Conservation (phyloP, 2,329 filamentous ascomycete species). For the Mycosphaerelloides madeirae region DNA sequence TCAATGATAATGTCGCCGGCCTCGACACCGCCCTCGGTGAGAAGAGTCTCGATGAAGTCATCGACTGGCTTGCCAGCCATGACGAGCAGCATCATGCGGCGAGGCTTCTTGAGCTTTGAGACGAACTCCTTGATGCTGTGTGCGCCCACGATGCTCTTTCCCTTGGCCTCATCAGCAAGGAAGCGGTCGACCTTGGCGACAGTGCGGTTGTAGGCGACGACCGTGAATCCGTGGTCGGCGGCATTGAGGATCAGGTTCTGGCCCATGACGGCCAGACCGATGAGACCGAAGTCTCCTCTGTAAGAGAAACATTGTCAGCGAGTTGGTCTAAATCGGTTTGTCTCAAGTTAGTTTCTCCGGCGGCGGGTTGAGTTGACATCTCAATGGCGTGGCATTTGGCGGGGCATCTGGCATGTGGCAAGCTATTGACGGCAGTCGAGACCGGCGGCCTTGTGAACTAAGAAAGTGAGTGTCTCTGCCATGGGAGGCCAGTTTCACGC, state of each 20-base stretch:
- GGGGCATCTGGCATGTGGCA: background rate
- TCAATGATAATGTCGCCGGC: conserved; percentile 98
- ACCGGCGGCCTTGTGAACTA: background rate
- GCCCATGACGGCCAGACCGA: conserved; percentile 50
- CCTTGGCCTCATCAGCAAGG: conserved; percentile 47
- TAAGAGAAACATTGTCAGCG: conserved; percentile 21
- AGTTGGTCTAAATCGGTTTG: conserved; percentile 1
- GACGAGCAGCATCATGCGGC: conserved; percentile 96
- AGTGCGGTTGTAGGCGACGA: conserved; percentile 98
- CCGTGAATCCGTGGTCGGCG: conserved; percentile 71
- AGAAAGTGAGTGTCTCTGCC: background rate
- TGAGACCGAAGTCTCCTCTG: conserved; percentile 52
- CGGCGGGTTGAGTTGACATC: background rate
- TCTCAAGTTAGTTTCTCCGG: background rate
- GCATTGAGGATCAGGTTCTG: conserved; percentile 55
- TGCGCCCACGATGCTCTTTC: conserved; percentile 92
- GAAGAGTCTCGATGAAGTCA: conserved; percentile 94
- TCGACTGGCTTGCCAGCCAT: conserved; percentile 98
- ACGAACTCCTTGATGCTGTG: conserved; percentile 93
- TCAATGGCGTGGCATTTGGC: background rate
- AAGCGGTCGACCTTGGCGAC: conserved; percentile 89
- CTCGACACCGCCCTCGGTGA: conserved; percentile 63
- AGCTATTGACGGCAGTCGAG: background rate
- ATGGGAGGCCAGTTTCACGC: background rate
- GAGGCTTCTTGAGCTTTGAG: conserved; percentile 92